Evolutionary conservation across 225 moss, liverwort and hornwort species (phyloP).

Genomic region (Polytrichum formosum): DNA sequence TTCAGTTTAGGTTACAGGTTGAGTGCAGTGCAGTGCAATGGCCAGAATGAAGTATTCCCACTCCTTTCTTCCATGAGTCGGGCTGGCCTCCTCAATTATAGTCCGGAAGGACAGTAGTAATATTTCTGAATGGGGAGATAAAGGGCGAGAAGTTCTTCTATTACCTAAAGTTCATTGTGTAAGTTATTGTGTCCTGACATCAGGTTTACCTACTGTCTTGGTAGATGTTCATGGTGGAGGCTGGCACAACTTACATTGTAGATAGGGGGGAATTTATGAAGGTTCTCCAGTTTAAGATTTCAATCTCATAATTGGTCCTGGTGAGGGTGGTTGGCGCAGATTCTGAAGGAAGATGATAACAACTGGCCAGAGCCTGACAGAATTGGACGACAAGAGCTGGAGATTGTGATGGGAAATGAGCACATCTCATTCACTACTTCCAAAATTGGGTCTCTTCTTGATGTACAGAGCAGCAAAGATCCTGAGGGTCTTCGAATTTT

Average conservation of each 20-base stretch:
- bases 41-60: too few species aligned
- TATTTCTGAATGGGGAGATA: neutral
- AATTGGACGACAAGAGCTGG: slow-evolving; percentile 90
- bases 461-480: slow-evolving; percentile 96
- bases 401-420: slow-evolving; percentile 95
- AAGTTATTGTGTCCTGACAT: too few species aligned
- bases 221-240: too few species aligned
- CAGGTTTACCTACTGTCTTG: too few species aligned
- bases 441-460: slow-evolving; percentile 89
- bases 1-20: too few species aligned
- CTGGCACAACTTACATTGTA: neutral
- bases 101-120: slow-evolving; percentile 50
- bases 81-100: neutral
- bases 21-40: too few species aligned
- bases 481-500: slow-evolving; percentile 92
- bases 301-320: neutral
- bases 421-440: slow-evolving; percentile 97
- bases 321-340: slow-evolving; percentile 16
- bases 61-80: too few species aligned
- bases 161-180: neutral
- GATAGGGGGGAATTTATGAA: neutral
- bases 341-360: slow-evolving; percentile 75
- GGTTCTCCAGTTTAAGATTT: neutral
- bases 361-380: slow-evolving; percentile 93
- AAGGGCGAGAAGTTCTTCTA: neutral